Percentiles rank a stretch among this genome's conserved stretches.
Evolutionary conservation across 495 filamentous ascomycete species (phyloP).

Genomic region (Jackrogersella minutella): DNA sequence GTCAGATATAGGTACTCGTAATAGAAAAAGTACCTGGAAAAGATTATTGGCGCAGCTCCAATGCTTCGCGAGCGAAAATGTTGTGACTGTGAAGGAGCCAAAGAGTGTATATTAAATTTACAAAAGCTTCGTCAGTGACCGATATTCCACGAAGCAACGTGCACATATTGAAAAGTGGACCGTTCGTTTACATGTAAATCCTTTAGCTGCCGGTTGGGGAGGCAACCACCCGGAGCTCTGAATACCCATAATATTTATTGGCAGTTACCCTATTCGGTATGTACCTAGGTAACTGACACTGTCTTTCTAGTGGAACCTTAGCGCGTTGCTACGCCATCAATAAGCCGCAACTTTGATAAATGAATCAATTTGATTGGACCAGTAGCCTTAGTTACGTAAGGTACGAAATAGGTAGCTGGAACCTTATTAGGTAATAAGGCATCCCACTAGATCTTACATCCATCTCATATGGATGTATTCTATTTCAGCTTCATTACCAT

Average conservation of each 20-base stretch:
- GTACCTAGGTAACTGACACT: too few relatives aligned
- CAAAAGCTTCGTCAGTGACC: neutral
- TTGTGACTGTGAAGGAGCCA: constrained; percentile 22
- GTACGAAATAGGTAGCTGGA: neutral
- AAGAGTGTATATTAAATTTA: constrained; percentile 21
- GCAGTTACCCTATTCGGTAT: constrained; percentile 9
- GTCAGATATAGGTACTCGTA: neutral
- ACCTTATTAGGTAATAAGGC: neutral
- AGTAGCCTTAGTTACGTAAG: constrained; percentile 3
- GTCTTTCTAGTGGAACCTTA: too few relatives aligned
- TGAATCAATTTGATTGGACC: neutral
- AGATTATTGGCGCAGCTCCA: neutral
- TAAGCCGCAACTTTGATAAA: constrained; percentile 14
- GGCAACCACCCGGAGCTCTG: constrained; percentile 34
- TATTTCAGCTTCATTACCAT: neutral
- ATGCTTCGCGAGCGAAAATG: constrained; percentile 27
- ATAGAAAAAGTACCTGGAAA: neutral
- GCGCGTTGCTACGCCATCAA: too few relatives aligned
- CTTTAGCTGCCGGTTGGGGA: constrained; percentile 34
- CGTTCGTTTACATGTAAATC: constrained; percentile 41
- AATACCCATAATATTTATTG: constrained; percentile 1
- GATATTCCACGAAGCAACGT: constrained; percentile 21
- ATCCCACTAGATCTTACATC: constrained; percentile 5
- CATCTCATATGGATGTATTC: neutral
- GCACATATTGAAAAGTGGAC: constrained; percentile 29